phyloP scores from a whole-genome alignment of 202 grass and related monocot species.

The Hordeum pubiflorum region DNA sequence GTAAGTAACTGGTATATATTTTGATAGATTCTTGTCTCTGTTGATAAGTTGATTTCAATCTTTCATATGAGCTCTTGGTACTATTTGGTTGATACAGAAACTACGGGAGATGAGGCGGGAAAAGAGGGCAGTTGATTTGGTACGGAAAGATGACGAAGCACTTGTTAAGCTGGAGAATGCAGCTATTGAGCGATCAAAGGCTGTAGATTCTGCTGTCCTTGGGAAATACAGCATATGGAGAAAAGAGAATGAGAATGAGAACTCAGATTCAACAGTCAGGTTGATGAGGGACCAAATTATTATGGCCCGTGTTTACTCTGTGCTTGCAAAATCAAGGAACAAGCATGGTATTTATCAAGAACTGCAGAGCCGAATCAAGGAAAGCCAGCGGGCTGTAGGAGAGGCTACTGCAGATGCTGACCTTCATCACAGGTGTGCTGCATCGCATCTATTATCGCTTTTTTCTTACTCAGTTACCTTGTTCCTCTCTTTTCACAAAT shows the following conservation, averaged over 20 bases:
- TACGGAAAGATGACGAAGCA: constrained; percentile 82
- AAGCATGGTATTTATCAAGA: constrained; percentile 67
- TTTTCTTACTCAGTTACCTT: not conserved
- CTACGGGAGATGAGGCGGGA: constrained; percentile 81
- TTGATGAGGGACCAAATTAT: constrained; percentile 97
- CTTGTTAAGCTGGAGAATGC: constrained; percentile 81
- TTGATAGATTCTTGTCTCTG: not conserved
- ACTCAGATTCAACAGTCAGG: constrained; percentile 89
- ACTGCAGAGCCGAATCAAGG: constrained; percentile 68
- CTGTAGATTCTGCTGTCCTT: constrained; percentile 81
- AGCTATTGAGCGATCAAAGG: constrained; percentile 87
- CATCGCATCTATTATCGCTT: not conserved
- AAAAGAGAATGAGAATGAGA: constrained; percentile 91
- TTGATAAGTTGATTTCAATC: not conserved
- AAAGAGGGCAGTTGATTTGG: constrained; percentile 74
- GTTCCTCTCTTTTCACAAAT: constrained; percentile 15
- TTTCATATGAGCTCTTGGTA: not conserved
- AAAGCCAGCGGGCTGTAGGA: constrained; percentile 80
- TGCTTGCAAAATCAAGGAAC: constrained; percentile 68
- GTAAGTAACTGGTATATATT: constrained; percentile 42
- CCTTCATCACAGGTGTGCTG: constrained; percentile 63
- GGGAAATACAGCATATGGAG: constrained; percentile 99
- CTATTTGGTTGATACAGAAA: constrained; percentile 45
- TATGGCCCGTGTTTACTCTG: constrained; percentile 84
- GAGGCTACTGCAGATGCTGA: constrained; percentile 82